phyloP scores from a whole-genome alignment of 306 rosid genomes.

The Lotus japonicus region DNA sequence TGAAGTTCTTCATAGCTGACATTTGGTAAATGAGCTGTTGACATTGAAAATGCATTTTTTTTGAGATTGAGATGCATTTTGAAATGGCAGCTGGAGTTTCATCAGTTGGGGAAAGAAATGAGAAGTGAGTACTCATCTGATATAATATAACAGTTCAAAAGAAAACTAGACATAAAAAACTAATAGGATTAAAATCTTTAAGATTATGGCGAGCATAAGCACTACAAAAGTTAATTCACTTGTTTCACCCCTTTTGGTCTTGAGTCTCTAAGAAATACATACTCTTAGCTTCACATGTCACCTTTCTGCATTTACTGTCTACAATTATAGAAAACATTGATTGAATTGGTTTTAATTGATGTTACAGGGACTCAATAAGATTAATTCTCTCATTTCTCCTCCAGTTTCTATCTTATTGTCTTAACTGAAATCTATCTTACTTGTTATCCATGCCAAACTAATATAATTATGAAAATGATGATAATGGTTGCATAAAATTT shows the following conservation, averaged over 20 bases:
- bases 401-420: no score
- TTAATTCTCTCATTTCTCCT: no score
- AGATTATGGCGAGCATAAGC: neutral
- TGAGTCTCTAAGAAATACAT: no score
- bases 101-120: neutral
- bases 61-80: neutral
- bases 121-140: constrained; percentile 1
- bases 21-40: constrained; percentile 15
- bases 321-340: neutral
- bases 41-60: neutral
- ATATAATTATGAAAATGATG: no score
- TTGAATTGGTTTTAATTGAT: neutral
- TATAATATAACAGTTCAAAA: neutral
- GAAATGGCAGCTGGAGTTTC: neutral
- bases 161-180: neutral
- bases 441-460: no score
- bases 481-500: no score
- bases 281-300: no score
- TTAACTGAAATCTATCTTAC: no score
- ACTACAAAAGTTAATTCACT: neutral
- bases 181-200: neutral
- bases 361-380: no score
- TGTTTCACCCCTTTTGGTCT: neutral
- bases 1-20: neutral
- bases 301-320: neutral